Conservation (phyloP, 306 rosid species). For the Leucaena leucocephala region DNA sequence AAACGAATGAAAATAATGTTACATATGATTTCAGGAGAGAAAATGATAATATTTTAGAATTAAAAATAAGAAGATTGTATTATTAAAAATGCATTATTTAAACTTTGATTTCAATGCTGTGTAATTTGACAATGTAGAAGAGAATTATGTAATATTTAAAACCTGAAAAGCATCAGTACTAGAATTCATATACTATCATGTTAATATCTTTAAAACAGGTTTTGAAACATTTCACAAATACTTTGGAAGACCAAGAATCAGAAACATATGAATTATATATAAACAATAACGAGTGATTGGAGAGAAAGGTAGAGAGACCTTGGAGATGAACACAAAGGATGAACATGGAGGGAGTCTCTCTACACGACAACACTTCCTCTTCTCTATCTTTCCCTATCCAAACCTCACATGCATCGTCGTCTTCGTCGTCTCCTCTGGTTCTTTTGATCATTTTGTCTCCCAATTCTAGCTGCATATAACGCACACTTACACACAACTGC, state of each 20-base stretch:
- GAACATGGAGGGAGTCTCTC: conserved; percentile 60
- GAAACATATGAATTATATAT: background rate
- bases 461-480: conserved; percentile 56
- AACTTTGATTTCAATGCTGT: background rate
- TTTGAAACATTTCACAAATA: background rate
- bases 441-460: conserved; percentile 64
- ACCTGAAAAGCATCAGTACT: no score
- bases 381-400: conserved; percentile 46
- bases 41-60: background rate
- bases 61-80: background rate
- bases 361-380: conserved; percentile 49
- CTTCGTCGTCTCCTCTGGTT: background rate
- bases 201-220: no score
- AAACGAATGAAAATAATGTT: no score
- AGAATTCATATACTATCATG: background rate
- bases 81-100: background rate
- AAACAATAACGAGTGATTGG: background rate
- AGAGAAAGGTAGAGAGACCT: conserved; percentile 43
- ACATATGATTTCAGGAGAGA: background rate
- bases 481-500: background rate
- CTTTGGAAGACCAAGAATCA: background rate
- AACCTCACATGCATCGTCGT: conserved; percentile 47
- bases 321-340: conserved; percentile 69
- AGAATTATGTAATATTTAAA: no score
- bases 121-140: background rate